Percentiles rank a stretch among this genome's conserved stretches.
Conservation (phyloP, 2,329 filamentous ascomycete species). For the Verticillium nonalfalfae region DNA sequence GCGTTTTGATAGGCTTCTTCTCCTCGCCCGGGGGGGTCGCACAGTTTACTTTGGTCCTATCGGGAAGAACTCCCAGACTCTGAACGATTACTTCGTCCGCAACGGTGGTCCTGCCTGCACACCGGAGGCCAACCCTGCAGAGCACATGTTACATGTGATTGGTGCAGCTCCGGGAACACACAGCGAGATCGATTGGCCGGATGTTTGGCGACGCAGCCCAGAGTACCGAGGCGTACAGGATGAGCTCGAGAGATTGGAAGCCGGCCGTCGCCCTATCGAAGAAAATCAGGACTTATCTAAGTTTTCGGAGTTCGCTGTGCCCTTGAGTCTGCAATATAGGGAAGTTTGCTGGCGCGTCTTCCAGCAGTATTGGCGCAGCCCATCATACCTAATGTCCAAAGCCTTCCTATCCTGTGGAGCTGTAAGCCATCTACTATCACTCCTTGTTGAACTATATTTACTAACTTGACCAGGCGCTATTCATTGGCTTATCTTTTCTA, state of each 20-base stretch:
- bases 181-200: conserved; percentile 28
- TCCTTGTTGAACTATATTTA: background rate
- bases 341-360: conserved; percentile 61
- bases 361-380: conserved; percentile 72
- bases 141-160: conserved; percentile 55
- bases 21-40: conserved; percentile 46
- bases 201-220: conserved; percentile 26
- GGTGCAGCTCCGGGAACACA: conserved; percentile 41
- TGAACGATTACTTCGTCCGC: conserved; percentile 53
- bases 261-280: conserved; percentile 13
- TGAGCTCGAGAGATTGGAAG: conserved; percentile 19
- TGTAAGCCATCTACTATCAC: conserved; percentile 26
- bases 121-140: conserved; percentile 55
- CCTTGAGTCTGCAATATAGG: conserved; percentile 53
- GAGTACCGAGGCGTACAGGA: conserved; percentile 23
- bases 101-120: conserved; percentile 51
- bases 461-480: conserved; percentile 44
- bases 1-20: conserved; percentile 49
- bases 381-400: conserved; percentile 70
- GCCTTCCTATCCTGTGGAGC: conserved; percentile 44
- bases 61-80: conserved; percentile 38
- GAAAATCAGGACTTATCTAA: conserved; percentile 31
- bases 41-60: conserved; percentile 56
- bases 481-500: conserved; percentile 65
- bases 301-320: conserved; percentile 64